These are phyloP conservation scores for Xylaria venustula DNA, from an alignment of 495 filamentous ascomycete genomes.

Conservation along the genomic window DNA sequence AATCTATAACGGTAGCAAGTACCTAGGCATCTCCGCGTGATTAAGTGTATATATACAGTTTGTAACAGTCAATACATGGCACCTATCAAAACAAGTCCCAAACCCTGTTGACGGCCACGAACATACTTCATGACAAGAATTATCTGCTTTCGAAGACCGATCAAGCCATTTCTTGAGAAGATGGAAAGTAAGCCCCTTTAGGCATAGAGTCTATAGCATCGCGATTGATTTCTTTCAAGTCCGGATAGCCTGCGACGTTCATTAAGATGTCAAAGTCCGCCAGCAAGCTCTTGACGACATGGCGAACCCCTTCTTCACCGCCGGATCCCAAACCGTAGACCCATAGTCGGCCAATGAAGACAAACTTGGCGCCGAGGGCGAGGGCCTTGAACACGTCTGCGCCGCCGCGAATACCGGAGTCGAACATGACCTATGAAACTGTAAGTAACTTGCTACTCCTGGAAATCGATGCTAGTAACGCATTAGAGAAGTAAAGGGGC, in stretches of 20 bases:
- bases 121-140: no score
- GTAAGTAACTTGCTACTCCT: no score
- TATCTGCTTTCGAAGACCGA: no score
- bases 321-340: slow-evolving; percentile 61
- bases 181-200: slow-evolving; percentile 24
- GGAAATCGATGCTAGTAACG: no score
- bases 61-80: no score
- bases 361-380: slow-evolving; percentile 62
- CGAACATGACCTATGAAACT: slow-evolving; percentile 57
- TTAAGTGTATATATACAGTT: no score
- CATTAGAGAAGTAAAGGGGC: neutral
- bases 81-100: no score
- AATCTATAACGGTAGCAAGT: no score
- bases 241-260: slow-evolving; percentile 60
- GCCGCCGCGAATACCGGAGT: slow-evolving; percentile 57
- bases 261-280: slow-evolving; percentile 68
- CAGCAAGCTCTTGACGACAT: slow-evolving; percentile 64
- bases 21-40: no score
- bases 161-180: slow-evolving; percentile 20
- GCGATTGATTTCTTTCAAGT: slow-evolving; percentile 52
- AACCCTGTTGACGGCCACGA: no score
- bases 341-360: slow-evolving; percentile 62
- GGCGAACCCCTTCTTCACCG: slow-evolving; percentile 60
- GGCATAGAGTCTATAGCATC: slow-evolving; percentile 36
- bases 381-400: slow-evolving; percentile 63